These are phyloP conservation scores for Ogataea allantospora DNA, from an alignment of 805 yeast genomes.

Conservation along the genomic window DNA sequence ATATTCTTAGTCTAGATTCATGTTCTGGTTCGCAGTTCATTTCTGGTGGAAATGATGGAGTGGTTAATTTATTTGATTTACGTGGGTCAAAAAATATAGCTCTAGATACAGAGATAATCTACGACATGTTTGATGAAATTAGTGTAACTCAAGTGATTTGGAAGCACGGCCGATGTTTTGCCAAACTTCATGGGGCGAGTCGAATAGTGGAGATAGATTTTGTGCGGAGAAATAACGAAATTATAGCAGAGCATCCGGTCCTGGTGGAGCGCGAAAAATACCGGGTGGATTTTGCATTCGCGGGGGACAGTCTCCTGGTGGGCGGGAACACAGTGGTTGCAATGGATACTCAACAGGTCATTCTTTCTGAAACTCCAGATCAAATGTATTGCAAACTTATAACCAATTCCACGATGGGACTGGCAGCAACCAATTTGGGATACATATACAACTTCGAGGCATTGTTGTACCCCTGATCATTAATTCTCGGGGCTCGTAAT, in stretches of 20 bases:
- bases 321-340: constrained; percentile 7
- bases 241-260: constrained; percentile 6
- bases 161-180: constrained; percentile 6
- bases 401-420: not conserved
- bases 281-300: constrained; percentile 14
- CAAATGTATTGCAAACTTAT: not conserved
- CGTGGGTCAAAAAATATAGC: constrained; percentile 11
- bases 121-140: constrained; percentile 8
- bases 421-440: constrained; percentile 7
- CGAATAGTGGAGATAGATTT: constrained; percentile 13
- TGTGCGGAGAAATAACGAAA: constrained; percentile 12
- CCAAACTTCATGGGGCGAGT: constrained; percentile 15
- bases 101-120: constrained; percentile 17
- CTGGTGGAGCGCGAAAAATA: constrained; percentile 8
- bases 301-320: constrained; percentile 4
- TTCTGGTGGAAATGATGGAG: constrained; percentile 22
- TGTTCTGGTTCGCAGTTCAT: constrained; percentile 8
- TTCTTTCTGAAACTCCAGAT: not conserved
- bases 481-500: constrained; percentile 8
- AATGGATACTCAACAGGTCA: not conserved
- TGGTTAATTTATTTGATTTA: constrained; percentile 18
- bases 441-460: constrained; percentile 1
- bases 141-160: constrained; percentile 16
- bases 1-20: constrained; percentile 12
- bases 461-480: not conserved